A percentile compares a stretch with the other conserved stretches of the same genome.
Conservation (phyloP, 2,329 filamentous ascomycete genomes). For the Akanthomyces dipterigenus region DNA sequence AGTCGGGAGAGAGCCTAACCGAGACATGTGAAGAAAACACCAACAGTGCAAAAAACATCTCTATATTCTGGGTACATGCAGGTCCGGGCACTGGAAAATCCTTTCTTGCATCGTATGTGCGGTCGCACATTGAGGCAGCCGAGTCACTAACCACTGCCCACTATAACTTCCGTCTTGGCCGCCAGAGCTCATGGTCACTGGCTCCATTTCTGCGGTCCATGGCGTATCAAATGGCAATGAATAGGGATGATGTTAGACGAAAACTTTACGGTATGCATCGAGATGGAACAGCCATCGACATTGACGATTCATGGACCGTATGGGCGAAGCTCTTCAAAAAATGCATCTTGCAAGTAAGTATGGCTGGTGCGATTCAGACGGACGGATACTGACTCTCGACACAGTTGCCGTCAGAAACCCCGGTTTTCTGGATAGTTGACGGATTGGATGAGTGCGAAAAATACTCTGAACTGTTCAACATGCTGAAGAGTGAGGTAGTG, state of each 20-base stretch:
- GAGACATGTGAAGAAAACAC: too few relatives aligned
- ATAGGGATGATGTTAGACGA: constrained; percentile 18
- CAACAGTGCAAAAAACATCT: background rate
- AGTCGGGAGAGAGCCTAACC: constrained; percentile 6
- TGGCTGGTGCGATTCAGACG: background rate
- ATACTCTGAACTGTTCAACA: constrained; percentile 19
- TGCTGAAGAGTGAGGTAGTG: constrained; percentile 17
- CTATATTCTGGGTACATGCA: background rate
- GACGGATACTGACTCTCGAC: too few relatives aligned
- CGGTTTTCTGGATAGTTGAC: constrained; percentile 27
- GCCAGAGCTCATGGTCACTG: constrained; percentile 13
- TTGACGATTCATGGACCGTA: constrained; percentile 22
- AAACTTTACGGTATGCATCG: constrained; percentile 18
- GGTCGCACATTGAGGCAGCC: background rate
- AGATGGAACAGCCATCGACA: constrained; percentile 18
- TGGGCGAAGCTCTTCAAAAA: constrained; percentile 28
- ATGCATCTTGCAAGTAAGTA: constrained; percentile 22
- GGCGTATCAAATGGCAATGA: constrained; percentile 27
- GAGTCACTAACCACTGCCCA: background rate
- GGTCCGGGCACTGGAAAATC: background rate
- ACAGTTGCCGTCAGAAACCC: too few relatives aligned
- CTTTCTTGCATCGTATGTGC: background rate
- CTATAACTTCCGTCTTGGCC: constrained; percentile 19
- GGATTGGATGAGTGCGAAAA: constrained; percentile 27
- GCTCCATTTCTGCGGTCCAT: constrained; percentile 20